Evolutionary conservation across 78 protist genomes (phyloP), one percentile per base, ranked within the genome.

Genomic region (Dictyostelium purpureum): DNA sequence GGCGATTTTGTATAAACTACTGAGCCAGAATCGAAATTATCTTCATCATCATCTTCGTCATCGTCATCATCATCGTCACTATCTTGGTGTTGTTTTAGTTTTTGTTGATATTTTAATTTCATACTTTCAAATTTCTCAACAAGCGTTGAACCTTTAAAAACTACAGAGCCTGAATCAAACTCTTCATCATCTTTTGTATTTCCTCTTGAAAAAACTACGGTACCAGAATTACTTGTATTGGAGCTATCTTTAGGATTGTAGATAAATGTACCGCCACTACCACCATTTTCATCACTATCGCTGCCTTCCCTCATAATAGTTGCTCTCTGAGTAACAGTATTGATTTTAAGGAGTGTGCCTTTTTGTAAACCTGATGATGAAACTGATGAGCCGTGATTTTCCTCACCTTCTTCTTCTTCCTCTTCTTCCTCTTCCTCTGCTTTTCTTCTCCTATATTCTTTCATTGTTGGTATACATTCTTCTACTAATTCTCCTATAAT

Each of bases 381-480:
- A n/a, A 19, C 19, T 1, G 90, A 49, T 12, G 79, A 35, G 9
- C 61, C 59, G 5, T 38, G 40, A 14, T 9, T 26, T 19, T 24
- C 10, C 6, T 10, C 19, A 37, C 31, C 21, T 3, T 75, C 66
- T 1, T 56, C 82, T 1, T 31, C 82, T 2, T 85, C 82, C 6
- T 82, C 90, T 9, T 19, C 75, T 19, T 79, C 74, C 45, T 85
- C 92, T 21, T 83, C 91, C 37, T 85, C 83, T 37, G 92, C 92
- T 26, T 73, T 85, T 31, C 33, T 33, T 42, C 65, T 42, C 42
- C 92, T 70, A 38, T 85, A 85, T 33, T 85, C 92, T 59, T 85
- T 38, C 92, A 85, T 85, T 4, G 77, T 38, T 37, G 92, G 92
- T 26, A 85, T 85, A 31, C 83, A 85, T 56, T 73, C 76, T 24